These are phyloP conservation scores for Terana coerulea DNA, from an alignment of 768 basidiomycete species.

Conservation along the genomic window DNA sequence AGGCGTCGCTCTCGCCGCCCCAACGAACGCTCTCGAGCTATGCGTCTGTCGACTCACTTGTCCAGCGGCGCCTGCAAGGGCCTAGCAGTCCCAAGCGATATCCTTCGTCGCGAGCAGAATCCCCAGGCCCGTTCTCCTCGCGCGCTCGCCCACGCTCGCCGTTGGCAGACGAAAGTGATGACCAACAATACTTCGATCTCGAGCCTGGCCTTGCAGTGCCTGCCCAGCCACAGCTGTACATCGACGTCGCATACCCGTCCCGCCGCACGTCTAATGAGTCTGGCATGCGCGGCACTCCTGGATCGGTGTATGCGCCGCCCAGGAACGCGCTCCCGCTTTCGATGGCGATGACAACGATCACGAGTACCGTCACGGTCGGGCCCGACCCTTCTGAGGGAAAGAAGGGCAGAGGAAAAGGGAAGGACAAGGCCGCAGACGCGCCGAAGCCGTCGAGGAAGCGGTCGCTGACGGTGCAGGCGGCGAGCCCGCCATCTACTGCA, in stretches of 20 bases:
- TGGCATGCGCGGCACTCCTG: neutral
- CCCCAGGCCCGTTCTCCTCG: neutral
- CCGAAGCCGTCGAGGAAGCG: conserved; percentile 1
- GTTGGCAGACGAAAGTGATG: conserved; percentile 5
- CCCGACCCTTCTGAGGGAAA: neutral
- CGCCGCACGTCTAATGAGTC: conserved; percentile 4
- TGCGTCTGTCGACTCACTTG: conserved; percentile 24
- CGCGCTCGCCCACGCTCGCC: conserved; percentile 14
- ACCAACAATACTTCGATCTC: neutral
- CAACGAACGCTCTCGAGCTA: conserved; percentile 21
- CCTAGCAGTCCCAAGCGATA: neutral
- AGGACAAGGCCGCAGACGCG: neutral
- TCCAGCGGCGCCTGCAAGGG: conserved; percentile 15
- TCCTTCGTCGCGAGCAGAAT: conserved; percentile 6
- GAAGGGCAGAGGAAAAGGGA: conserved; percentile 8
- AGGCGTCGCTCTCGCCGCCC: neutral
- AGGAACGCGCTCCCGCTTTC: conserved; percentile 13
- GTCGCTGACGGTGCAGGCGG: conserved; percentile 5
- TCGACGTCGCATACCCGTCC: conserved; percentile 8
- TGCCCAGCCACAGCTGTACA: neutral
- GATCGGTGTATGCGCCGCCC: neutral
- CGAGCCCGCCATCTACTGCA: neutral
- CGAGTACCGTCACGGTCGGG: conserved; percentile 4
- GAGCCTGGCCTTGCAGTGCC: neutral
- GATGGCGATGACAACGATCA: conserved; percentile 18